Conservation (phyloP, 495 filamentous ascomycete species). For the Hypoxylon fuscum region DNA sequence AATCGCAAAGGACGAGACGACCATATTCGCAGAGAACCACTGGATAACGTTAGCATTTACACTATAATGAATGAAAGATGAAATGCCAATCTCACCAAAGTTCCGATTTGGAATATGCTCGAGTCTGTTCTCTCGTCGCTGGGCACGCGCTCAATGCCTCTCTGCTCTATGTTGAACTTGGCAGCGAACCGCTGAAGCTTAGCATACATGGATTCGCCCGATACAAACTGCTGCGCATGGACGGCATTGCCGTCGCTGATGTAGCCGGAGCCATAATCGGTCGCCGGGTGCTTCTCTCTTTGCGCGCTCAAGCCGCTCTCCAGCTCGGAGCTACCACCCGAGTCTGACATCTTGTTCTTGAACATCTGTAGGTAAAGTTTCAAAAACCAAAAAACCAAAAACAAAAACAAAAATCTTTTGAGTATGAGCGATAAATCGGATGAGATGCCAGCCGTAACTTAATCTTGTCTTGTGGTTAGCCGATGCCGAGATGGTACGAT, state of each 20-base stretch:
- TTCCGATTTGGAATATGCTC: constrained; percentile 73
- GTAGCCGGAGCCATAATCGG: constrained; percentile 51
- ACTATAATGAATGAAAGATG: constrained; percentile 23
- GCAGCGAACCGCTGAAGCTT: constrained; percentile 75
- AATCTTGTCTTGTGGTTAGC: not conserved
- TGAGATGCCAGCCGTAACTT: not conserved
- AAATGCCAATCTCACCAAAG: constrained; percentile 77
- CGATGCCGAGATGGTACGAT: constrained; percentile 3
- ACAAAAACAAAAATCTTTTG: not conserved
- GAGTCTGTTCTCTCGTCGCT: constrained; percentile 75
- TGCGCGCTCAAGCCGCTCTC: constrained; percentile 18
- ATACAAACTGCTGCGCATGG: constrained; percentile 67
- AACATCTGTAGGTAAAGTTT: not conserved
- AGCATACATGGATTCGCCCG: constrained; percentile 69
- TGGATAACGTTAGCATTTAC: constrained; percentile 42
- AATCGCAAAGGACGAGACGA: constrained; percentile 82
- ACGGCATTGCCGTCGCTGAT: constrained; percentile 66
- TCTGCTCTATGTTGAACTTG: constrained; percentile 75
- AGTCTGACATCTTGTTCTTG: constrained; percentile 31
- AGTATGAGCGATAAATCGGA: not conserved
- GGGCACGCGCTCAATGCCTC: constrained; percentile 84
- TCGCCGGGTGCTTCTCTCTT: constrained; percentile 29
- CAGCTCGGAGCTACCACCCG: constrained; percentile 32
- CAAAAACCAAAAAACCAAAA: too few species aligned
- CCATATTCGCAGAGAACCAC: constrained; percentile 89